phyloP scores from a whole-genome alignment of 345 rosid genomes.

The Rubroshorea leprosula region DNA sequence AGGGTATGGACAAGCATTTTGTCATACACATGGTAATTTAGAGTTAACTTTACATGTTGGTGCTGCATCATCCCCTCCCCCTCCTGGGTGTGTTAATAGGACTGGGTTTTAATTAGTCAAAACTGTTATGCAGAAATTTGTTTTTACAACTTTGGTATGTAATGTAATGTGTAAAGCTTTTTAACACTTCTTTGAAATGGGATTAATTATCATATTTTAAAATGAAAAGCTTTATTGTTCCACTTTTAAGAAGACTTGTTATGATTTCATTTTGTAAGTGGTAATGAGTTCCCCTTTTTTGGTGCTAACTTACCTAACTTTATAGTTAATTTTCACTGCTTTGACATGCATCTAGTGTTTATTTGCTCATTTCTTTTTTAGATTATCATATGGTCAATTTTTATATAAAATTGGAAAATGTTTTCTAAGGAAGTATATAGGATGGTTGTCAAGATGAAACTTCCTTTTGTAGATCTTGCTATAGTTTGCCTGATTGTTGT shows the following conservation, averaged over 20 bases:
- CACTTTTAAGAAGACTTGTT: too few species aligned
- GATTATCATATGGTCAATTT: background rate
- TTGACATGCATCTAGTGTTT: background rate
- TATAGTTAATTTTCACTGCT: background rate
- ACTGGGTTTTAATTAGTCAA: background rate
- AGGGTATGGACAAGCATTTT: constrained; percentile 83
- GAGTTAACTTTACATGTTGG: too few species aligned
- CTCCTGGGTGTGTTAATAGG: background rate
- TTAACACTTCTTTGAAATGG: too few species aligned
- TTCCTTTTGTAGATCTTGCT: background rate
- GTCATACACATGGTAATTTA: constrained; percentile 74
- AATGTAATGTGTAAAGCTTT: too few species aligned
- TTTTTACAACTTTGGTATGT: background rate
- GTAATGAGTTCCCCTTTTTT: too few species aligned
- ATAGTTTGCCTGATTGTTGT: background rate
- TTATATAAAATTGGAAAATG: background rate
- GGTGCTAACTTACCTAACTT: background rate
- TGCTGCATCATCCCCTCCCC: background rate
- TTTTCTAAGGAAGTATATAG: background rate
- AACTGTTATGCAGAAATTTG: background rate
- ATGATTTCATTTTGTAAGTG: too few species aligned
- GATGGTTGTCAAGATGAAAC: background rate
- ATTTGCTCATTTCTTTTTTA: background rate
- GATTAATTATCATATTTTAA: too few species aligned
- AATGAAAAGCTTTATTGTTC: too few species aligned